Base-by-base conservation (phyloP, 2,329 filamentous ascomycete species). In the Stromatinia cepivora region DNA sequence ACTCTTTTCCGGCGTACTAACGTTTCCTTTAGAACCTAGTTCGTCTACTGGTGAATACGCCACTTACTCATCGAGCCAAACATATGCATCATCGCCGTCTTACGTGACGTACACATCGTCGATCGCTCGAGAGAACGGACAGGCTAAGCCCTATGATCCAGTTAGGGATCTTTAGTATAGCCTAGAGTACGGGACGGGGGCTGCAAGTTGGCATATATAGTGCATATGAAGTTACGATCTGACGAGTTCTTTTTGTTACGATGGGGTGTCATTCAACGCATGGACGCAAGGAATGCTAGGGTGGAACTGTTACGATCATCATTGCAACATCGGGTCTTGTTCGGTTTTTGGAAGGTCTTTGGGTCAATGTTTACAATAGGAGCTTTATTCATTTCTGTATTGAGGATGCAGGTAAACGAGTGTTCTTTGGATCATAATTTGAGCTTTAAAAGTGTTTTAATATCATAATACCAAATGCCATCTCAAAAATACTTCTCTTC, bases 61-160 rank as follows among this genome's bases (percentile, higher is more conserved):
- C 28, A 36, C 50, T 7, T 69, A 69, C 39, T 34, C 50, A 7
- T 39, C 61, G 7, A 42, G 53, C 11, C 52, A 57, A 28, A 1
- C 61, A 10, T 58, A 66, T 52, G 10, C 36, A 50, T 22, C 59
- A 34, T 17, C 50, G 1, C 20, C 57, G 4, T 39, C 57, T 10
- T 70, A 70, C n/a, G 6, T 48, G 22, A 9, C 31, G 4, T 64
- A 70, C 25, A 34, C 10, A n/a, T 45, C 64, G n/a, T 42, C 69
- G 31, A 68, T 31, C 50, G 9, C 28, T 39, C 39, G 50, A 50
- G 39, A 45, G 8, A 45, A 20, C 1, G 56, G 36, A 20, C 34
- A 66, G 9, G 34, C 61, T 11, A 70, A 63, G 28, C 56, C 48
- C 36, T 73, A 73, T 54, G 71, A 73, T 61, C 71, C 71, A 6